Percentiles rank a stretch among this genome's conserved stretches.
These are phyloP conservation scores for Colletotrichum sublineola DNA, from an alignment of 2,329 filamentous ascomycete genomes.

Conservation along the genomic window DNA sequence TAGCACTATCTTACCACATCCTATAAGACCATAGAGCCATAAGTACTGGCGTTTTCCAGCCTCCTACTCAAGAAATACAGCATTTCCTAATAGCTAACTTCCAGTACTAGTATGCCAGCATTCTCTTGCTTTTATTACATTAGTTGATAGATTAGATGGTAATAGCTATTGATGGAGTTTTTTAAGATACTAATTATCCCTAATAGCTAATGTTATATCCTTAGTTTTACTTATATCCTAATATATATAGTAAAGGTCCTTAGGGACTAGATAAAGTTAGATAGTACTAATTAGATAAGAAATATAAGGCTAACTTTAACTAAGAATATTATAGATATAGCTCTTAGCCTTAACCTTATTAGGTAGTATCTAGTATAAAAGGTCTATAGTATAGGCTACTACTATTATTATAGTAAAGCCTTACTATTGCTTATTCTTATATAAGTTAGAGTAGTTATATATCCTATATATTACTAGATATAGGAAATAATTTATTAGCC, in stretches of 20 bases:
- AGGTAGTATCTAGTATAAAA: constrained; percentile 44
- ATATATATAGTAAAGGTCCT: too few relatives aligned
- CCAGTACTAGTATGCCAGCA: constrained; percentile 36
- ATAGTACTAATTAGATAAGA: too few relatives aligned
- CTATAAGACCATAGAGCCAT: constrained; percentile 43
- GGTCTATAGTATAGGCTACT: constrained; percentile 48
- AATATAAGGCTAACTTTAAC: too few relatives aligned
- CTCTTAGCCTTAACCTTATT: constrained; percentile 39
- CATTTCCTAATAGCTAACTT: constrained; percentile 34
- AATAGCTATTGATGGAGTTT: constrained; percentile 32
- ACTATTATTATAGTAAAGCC: constrained; percentile 49
- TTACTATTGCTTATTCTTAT: constrained; percentile 51
- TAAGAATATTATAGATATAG: neutral
- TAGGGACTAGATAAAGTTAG: too few relatives aligned
- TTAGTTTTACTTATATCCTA: too few relatives aligned
- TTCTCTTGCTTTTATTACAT: constrained; percentile 31
- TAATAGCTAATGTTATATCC: too few relatives aligned
- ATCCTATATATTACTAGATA: constrained; percentile 53
- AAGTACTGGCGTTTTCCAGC: constrained; percentile 40
- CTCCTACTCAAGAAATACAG: constrained; percentile 38
- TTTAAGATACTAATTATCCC: neutral
- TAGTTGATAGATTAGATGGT: constrained; percentile 36
- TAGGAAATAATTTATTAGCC: constrained; percentile 48
- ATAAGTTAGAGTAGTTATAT: constrained; percentile 53
- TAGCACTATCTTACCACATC: constrained; percentile 44